Evolutionary conservation across 225 moss, liverwort and hornwort genomes (phyloP), one percentile per base, ranked within the genome.

Genomic region (Sphagnum contortum): DNA sequence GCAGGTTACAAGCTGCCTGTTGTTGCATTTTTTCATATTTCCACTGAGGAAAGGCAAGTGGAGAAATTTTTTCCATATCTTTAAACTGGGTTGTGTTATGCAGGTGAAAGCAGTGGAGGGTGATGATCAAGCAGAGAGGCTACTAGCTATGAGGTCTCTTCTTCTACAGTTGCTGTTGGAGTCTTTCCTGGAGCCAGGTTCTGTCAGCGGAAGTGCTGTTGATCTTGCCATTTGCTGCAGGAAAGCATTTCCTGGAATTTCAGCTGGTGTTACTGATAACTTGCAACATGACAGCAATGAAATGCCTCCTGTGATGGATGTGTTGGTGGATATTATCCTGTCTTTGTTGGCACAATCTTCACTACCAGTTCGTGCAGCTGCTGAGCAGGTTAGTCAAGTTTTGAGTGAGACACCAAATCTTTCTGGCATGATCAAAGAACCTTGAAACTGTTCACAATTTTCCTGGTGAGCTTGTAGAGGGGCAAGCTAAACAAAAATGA

Each of bases 201-300:
- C 81, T 67, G 89, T 75, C 29, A 73, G 84, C 64, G 92, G 82
- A 53, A 81, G 81, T 49, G 92, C 92, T 60, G 74, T 88, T 50
- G 96, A 98, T 67, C 87, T 98, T 66, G 69, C 78, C 64, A 81
- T 98, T 49, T 91, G 88, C 65, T 98, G 96, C 73, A 80, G 85
- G 52, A 85, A 86, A 70, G 87, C 85, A 9, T 93, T 98, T 66
- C 67, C 70, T 11, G 79, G 86, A 50, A 58, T 90, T 57, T 71
- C 73, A 46, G 81, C 48, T 45, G 65, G 73, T 47, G 78, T 68
- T 7, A 66, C 78, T 45, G 69, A 71, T 63, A 79, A 81, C 8
- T 53, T n/a, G 51, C 64, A 67, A 51, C 77, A 72, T 45, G 75
- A 75, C 29, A 80, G 68, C 47, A 82, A 74, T 57, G 87, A 75